Conservation (phyloP, 306 rosid genomes). For the Gillenia trifoliata region DNA sequence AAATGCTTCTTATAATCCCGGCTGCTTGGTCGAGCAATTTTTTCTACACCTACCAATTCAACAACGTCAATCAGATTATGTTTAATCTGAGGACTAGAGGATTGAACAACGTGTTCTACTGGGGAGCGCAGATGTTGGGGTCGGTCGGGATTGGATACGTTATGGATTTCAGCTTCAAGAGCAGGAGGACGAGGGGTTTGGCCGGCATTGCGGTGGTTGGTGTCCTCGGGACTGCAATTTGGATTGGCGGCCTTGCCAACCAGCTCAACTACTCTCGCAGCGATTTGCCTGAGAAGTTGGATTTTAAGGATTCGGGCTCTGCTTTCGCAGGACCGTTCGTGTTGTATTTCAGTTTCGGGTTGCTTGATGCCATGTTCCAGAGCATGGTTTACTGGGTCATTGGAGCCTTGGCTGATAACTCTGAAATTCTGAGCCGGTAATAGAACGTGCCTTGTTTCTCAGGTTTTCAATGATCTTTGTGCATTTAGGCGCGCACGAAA, state of each 20-base stretch:
- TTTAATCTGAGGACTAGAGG: slow-evolving; percentile 90
- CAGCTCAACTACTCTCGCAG: slow-evolving; percentile 38
- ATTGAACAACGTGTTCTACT: slow-evolving; percentile 69
- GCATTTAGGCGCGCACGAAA: neutral
- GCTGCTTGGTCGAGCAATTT: slow-evolving; percentile 86
- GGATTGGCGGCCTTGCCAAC: slow-evolving; percentile 85
- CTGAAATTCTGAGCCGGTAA: slow-evolving; percentile 91
- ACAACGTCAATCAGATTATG: slow-evolving; percentile 58
- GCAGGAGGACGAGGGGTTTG: slow-evolving; percentile 67
- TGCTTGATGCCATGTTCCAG: slow-evolving; percentile 92
- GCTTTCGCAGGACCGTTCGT: slow-evolving; percentile 76
- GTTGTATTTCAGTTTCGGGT: slow-evolving; percentile 68
- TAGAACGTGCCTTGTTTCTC: neutral
- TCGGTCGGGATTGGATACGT: slow-evolving; percentile 70
- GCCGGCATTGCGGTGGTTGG: slow-evolving; percentile 57
- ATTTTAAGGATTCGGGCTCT: slow-evolving; percentile 57
- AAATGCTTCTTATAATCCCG: slow-evolving; percentile 72
- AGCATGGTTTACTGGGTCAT: slow-evolving; percentile 84
- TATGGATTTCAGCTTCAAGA: slow-evolving; percentile 79
- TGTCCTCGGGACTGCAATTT: slow-evolving; percentile 49
- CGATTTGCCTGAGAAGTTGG: slow-evolving; percentile 30
- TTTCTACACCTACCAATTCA: slow-evolving; percentile 81
- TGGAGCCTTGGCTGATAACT: slow-evolving; percentile 81
- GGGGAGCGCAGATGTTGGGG: slow-evolving; percentile 98
- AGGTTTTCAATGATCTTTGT: neutral